These are phyloP conservation scores for Coniochaeta ligniaria DNA, from an alignment of 2,329 filamentous ascomycete genomes.

Conservation along the genomic window DNA sequence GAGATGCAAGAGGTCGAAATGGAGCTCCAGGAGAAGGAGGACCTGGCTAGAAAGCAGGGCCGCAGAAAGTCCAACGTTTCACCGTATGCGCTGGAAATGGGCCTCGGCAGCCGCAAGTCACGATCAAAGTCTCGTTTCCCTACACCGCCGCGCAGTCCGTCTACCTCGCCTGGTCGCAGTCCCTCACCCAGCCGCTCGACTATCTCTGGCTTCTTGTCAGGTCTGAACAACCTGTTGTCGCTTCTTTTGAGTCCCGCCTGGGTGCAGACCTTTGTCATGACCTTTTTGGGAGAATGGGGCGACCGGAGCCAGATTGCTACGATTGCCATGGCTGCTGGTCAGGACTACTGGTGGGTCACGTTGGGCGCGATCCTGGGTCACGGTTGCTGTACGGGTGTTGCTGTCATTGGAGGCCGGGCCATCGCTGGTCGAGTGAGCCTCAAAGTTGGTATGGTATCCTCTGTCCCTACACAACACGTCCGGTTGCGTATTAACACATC, in stretches of 20 bases:
- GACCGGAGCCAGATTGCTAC: constrained; percentile 97
- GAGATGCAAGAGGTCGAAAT: constrained; percentile 97
- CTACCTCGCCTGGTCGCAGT: constrained; percentile 59
- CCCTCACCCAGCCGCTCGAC: constrained; percentile 38
- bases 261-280: constrained; percentile 99
- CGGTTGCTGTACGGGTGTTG: constrained; percentile 80
- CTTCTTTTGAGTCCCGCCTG: constrained; percentile 89
- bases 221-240: constrained; percentile 79
- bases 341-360: constrained; percentile 99
- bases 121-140: constrained; percentile 69
- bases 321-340: constrained; percentile 95
- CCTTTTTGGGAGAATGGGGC: constrained; percentile 96
- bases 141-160: constrained; percentile 74
- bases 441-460: constrained; percentile 74
- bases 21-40: constrained; percentile 90
- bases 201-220: constrained; percentile 40
- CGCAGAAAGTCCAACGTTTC: constrained; percentile 60
- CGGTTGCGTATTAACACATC: neutral
- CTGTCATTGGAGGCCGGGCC: constrained; percentile 85
- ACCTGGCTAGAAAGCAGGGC: constrained; percentile 59
- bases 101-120: constrained; percentile 61
- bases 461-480: neutral
- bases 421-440: constrained; percentile 92
- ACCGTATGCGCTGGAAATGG: constrained; percentile 74
- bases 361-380: constrained; percentile 82